Evolutionary conservation across 2,329 filamentous ascomycete species (phyloP).

Genomic region (Aspergillus niger): DNA sequence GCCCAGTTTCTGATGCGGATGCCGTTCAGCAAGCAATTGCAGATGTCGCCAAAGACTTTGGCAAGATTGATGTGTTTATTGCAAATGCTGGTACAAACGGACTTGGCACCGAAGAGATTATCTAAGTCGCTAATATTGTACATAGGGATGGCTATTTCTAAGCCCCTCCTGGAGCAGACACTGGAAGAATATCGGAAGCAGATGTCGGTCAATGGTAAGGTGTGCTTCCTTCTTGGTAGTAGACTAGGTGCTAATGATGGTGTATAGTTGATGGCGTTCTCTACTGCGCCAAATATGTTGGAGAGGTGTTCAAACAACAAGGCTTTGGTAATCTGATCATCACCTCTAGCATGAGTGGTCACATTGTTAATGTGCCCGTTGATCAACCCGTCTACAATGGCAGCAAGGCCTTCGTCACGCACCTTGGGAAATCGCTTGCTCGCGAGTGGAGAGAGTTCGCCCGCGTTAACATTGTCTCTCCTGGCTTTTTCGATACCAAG

Average conservation of each 20-base stretch:
- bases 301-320: conserved; percentile 48
- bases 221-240: no score
- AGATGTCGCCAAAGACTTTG: conserved; percentile 44
- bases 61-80: conserved; percentile 47
- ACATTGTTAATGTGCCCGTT: conserved; percentile 55
- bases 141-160: conserved; percentile 54
- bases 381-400: conserved; percentile 61
- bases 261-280: conserved; percentile 50
- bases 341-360: conserved; percentile 53
- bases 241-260: neutral
- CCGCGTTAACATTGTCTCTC: conserved; percentile 58
- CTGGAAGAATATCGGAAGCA: conserved; percentile 55
- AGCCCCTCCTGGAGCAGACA: conserved; percentile 57
- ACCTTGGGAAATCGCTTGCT: conserved; percentile 58
- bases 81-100: conserved; percentile 44
- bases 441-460: conserved; percentile 61
- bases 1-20: conserved; percentile 45
- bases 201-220: conserved; percentile 57
- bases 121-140: conserved; percentile 3
- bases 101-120: neutral
- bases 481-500: conserved; percentile 59
- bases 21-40: conserved; percentile 38
- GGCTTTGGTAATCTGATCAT: conserved; percentile 51
- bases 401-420: conserved; percentile 58
- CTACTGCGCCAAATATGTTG: conserved; percentile 48